Conservation (phyloP, 2,329 filamentous ascomycete genomes). For the Beauveria pseudobassiana region DNA sequence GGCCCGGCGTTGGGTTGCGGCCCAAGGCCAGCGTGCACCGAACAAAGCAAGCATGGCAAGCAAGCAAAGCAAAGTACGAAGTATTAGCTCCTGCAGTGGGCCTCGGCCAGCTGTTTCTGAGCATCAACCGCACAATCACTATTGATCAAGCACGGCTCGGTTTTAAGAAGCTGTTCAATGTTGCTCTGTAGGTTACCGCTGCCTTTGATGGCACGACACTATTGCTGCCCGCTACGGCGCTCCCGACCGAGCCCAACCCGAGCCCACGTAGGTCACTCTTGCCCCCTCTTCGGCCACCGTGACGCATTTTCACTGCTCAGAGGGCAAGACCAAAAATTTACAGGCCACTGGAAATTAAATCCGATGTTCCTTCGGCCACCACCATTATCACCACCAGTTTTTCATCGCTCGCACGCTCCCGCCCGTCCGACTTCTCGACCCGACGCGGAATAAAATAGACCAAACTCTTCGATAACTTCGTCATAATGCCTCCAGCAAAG, state of each 20-base stretch:
- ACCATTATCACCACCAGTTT: not conserved
- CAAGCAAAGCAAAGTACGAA: no score
- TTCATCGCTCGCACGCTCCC: not conserved
- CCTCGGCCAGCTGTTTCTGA: no score
- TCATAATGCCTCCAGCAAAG: conserved; percentile 36
- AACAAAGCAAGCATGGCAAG: no score
- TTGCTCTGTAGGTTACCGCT: no score
- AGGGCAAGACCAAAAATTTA: not conserved
- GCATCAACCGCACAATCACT: no score
- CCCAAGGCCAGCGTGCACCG: no score
- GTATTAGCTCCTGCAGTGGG: no score
- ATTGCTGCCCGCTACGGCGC: not conserved
- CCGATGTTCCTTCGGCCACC: not conserved
- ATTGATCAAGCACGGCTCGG: no score
- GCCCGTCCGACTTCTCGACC: not conserved
- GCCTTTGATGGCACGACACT: not conserved
- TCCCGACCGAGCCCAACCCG: not conserved
- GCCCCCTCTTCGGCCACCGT: not conserved
- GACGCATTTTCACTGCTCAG: not conserved
- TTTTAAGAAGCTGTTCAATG: no score
- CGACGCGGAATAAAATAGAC: not conserved
- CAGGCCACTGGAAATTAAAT: not conserved
- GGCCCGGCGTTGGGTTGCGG: no score
- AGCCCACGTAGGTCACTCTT: conserved; percentile 4
- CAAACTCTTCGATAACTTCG: not conserved